These are phyloP conservation scores for Nitzschia sp. DNA, from an alignment of 108 stramenopile species.

Conservation along the genomic window DNA sequence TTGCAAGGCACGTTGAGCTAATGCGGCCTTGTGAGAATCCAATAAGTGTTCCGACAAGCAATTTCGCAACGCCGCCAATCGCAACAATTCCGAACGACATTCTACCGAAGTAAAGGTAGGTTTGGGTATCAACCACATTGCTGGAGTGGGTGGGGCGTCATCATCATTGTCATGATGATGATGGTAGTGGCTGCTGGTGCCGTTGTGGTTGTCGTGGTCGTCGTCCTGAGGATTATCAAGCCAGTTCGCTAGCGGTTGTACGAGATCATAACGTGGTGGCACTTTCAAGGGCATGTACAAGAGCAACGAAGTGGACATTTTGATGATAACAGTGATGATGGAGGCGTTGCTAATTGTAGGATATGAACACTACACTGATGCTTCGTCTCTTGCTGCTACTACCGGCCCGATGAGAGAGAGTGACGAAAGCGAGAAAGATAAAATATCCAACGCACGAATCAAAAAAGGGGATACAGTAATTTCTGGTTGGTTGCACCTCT, in stretches of 20 bases:
- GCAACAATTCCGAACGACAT: slow-evolving; percentile 47
- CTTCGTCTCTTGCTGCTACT: too few relatives aligned
- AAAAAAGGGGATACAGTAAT: too few relatives aligned
- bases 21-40: slow-evolving; percentile 45
- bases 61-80: slow-evolving; percentile 51
- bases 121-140: slow-evolving; percentile 37
- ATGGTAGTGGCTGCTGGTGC: slow-evolving; percentile 6
- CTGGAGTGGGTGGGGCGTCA: slow-evolving; percentile 11
- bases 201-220: not conserved
- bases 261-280: slow-evolving; percentile 40
- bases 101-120: slow-evolving; percentile 41
- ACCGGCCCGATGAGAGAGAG: too few relatives aligned
- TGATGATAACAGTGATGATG: not conserved
- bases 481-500: too few relatives aligned
- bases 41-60: slow-evolving; percentile 38
- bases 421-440: too few relatives aligned
- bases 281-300: slow-evolving; percentile 49
- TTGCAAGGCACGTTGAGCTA: slow-evolving; percentile 33
- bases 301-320: slow-evolving; percentile 1
- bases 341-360: too few relatives aligned
- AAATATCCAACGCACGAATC: too few relatives aligned
- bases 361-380: too few relatives aligned
- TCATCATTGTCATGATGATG: not conserved
- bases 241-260: slow-evolving; percentile 49
- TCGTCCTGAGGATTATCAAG: slow-evolving; percentile 31